Conservation (phyloP, 1,284 basidiomycete genomes). For the Cryptococcus floricola region DNA sequence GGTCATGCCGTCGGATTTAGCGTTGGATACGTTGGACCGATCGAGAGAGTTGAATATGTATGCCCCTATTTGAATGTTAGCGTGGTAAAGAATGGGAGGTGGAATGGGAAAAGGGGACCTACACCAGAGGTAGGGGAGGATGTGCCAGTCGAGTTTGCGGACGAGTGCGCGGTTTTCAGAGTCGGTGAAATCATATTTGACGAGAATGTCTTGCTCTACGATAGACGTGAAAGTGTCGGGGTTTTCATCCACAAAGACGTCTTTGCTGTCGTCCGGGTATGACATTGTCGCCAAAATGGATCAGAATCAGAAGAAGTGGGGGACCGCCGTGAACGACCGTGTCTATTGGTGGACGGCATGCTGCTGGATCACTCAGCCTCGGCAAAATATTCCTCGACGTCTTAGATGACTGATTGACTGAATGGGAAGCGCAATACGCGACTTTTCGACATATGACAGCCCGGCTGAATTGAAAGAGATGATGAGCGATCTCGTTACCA, state of each 20-base stretch:
- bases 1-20: slow-evolving; percentile 31
- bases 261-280: background rate
- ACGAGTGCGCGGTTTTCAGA: slow-evolving; percentile 15
- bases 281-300: background rate
- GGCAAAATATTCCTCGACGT: background rate
- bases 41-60: slow-evolving; percentile 33
- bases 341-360: background rate
- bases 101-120: background rate
- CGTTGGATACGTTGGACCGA: slow-evolving; percentile 34
- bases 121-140: slow-evolving; percentile 24
- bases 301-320: background rate
- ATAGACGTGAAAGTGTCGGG: slow-evolving; percentile 2
- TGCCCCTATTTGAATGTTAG: slow-evolving; percentile 1
- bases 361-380: background rate
- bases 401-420: background rate
- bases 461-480: background rate
- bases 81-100: background rate
- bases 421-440: background rate
- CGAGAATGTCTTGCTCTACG: slow-evolving; percentile 12
- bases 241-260: background rate
- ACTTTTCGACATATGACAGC: background rate
- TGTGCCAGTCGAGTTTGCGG: slow-evolving; percentile 23
- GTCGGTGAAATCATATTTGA: slow-evolving; percentile 15
- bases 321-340: background rate
- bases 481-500: too few species aligned